phyloP scores from a whole-genome alignment of 2,329 filamentous ascomycete genomes.

The Colletotrichum horii region DNA sequence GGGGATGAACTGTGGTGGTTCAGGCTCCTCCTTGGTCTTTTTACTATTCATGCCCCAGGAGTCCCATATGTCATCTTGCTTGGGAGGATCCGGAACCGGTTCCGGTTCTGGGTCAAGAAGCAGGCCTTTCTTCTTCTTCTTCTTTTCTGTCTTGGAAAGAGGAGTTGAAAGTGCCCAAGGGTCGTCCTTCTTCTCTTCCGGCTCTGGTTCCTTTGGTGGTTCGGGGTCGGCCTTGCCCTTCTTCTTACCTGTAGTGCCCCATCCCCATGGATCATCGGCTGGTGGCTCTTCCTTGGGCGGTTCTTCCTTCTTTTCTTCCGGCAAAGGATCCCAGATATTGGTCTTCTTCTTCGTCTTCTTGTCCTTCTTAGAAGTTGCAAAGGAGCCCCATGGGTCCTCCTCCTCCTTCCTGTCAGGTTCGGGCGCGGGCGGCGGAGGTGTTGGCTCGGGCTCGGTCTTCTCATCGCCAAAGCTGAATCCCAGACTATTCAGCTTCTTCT shows the following conservation, averaged over 20 bases:
- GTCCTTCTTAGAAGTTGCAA: constrained; percentile 43
- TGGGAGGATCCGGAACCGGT: constrained; percentile 2
- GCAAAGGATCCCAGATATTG: constrained; percentile 39
- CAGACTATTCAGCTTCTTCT: constrained; percentile 50
- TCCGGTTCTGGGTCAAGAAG: constrained; percentile 26
- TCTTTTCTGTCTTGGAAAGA: constrained; percentile 41
- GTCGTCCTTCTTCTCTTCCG: constrained; percentile 24
- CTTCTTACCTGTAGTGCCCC: constrained; percentile 42
- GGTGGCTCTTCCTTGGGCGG: constrained; percentile 28
- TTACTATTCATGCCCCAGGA: constrained; percentile 44
- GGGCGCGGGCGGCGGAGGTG: not conserved
- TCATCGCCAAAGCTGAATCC: constrained; percentile 54
- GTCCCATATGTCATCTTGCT: constrained; percentile 24
- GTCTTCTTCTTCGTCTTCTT: constrained; percentile 47
- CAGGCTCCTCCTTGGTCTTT: constrained; percentile 44
- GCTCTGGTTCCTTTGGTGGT: constrained; percentile 26
- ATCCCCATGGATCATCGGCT: constrained; percentile 30
- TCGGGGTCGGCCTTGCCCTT: constrained; percentile 35
- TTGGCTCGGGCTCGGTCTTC: constrained; percentile 16
- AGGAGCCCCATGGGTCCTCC: constrained; percentile 38
- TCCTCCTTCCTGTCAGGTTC: constrained; percentile 35
- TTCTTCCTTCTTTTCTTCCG: constrained; percentile 35
- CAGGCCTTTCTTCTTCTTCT: constrained; percentile 39
- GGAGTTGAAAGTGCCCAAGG: constrained; percentile 30
- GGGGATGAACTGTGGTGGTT: constrained; percentile 26